phyloP scores from a whole-genome alignment of 1,284 basidiomycete genomes.

The Lignosus rhinocerotis region DNA sequence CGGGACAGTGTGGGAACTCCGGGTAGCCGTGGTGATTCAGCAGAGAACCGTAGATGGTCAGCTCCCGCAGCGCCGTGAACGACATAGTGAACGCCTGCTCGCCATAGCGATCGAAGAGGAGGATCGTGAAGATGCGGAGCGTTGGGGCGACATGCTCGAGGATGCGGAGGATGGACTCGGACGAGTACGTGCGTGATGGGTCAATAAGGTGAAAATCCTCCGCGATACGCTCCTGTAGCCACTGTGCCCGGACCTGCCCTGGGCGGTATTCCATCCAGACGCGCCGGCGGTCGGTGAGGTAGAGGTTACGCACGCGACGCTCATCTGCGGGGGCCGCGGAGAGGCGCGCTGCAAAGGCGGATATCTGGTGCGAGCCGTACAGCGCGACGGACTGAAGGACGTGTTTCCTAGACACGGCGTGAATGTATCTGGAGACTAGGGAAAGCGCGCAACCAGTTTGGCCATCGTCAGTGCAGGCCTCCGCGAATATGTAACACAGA shows the following conservation, averaged over 20 bases:
- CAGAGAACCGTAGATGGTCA: slow-evolving; percentile 5
- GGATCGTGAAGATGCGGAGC: slow-evolving; percentile 5
- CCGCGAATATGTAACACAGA: slow-evolving; percentile 5
- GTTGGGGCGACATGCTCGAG: background rate
- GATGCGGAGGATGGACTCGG: background rate
- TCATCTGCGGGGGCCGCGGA: background rate
- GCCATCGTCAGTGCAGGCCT: slow-evolving; percentile 14
- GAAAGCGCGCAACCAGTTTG: slow-evolving; percentile 8
- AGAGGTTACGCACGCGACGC: slow-evolving; percentile 5
- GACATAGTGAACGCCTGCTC: background rate
- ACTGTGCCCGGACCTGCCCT: background rate
- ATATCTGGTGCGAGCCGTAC: slow-evolving; percentile 1
- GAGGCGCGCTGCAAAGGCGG: slow-evolving; percentile 1
- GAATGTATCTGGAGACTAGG: slow-evolving; percentile 7
- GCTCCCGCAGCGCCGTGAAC: slow-evolving; percentile 4
- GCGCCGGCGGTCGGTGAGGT: slow-evolving; percentile 8
- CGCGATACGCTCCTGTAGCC: background rate
- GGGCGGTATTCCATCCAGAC: slow-evolving; percentile 3
- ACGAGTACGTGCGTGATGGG: background rate
- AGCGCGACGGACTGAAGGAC: slow-evolving; percentile 9
- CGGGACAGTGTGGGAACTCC: background rate
- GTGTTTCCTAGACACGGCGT: background rate
- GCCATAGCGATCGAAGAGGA: slow-evolving; percentile 8
- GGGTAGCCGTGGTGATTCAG: background rate
- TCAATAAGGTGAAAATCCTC: slow-evolving; percentile 4